These are phyloP conservation scores for Hortaea sp. DNA, from an alignment of 2,329 filamentous ascomycete species.

Conservation along the genomic window DNA sequence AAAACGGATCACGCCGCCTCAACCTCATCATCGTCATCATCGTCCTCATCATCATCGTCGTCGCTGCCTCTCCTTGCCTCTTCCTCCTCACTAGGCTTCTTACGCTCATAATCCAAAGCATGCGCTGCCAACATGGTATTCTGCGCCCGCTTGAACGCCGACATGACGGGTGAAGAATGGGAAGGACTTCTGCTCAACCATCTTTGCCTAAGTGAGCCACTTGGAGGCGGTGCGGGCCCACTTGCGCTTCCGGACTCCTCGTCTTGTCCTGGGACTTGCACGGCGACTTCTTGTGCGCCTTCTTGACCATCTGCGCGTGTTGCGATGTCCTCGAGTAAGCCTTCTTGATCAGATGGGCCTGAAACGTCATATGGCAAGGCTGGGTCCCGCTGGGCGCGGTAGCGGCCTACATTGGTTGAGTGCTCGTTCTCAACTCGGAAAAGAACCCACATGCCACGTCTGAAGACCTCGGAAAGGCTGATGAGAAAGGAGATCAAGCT, in stretches of 20 bases:
- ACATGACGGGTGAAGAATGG: slow-evolving; percentile 23
- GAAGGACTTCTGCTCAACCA: neutral
- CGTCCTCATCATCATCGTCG: slow-evolving; percentile 2
- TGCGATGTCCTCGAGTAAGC: neutral
- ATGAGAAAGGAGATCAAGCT: slow-evolving; percentile 73
- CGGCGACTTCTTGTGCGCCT: neutral
- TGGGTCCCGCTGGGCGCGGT: slow-evolving; percentile 80
- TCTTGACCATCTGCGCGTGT: neutral
- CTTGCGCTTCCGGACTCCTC: neutral
- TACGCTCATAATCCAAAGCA: slow-evolving; percentile 84
- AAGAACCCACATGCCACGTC: slow-evolving; percentile 81
- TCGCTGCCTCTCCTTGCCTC: slow-evolving; percentile 4
- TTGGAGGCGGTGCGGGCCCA: neutral
- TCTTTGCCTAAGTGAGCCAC: neutral
- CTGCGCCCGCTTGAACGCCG: slow-evolving; percentile 44
- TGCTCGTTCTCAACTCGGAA: slow-evolving; percentile 98
- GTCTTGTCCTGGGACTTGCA: neutral
- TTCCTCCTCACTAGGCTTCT: slow-evolving; percentile 37
- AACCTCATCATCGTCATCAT: neutral
- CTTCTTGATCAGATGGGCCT: neutral
- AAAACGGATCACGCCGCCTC: neutral
- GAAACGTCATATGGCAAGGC: slow-evolving; percentile 65
- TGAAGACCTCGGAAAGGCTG: slow-evolving; percentile 65
- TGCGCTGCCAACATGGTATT: slow-evolving; percentile 75
- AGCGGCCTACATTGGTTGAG: slow-evolving; percentile 79